A percentile compares a stretch with the other conserved stretches of the same genome.
Conservation (phyloP, 208 protist species). For the Plasmodiophora brassicae region DNA sequence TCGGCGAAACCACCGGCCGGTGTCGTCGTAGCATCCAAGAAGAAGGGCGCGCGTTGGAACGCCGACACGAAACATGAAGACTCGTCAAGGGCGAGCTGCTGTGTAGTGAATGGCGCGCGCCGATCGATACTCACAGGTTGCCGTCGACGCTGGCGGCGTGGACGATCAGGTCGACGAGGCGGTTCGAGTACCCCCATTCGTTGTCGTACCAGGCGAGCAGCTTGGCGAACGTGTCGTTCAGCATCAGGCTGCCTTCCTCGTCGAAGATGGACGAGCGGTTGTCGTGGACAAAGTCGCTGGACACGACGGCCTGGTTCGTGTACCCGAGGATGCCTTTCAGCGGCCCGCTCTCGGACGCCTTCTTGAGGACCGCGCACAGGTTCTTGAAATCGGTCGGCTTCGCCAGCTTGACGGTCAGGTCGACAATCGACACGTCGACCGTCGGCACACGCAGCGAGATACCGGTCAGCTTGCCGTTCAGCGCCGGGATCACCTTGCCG, state of each 20-base stretch:
- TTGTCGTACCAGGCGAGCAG: constrained; percentile 99
- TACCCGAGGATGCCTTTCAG: constrained; percentile 91
- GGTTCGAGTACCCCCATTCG: constrained; percentile 96
- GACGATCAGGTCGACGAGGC: constrained; percentile 90
- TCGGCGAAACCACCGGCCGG: too few relatives aligned
- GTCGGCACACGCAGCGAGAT: constrained; percentile 98
- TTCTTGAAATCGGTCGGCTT: constrained; percentile 86
- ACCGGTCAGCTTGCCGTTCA: constrained; percentile 79
- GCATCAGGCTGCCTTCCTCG: constrained; percentile 84
- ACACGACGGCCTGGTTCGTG: constrained; percentile 97
- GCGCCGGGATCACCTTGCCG: constrained; percentile 80
- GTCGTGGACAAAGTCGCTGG: constrained; percentile 92
- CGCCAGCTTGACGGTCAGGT: constrained; percentile 86
- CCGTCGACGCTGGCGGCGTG: background rate
- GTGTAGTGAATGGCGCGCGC: too few relatives aligned
- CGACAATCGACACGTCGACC: constrained; percentile 95
- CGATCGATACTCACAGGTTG: too few relatives aligned
- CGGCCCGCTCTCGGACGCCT: constrained; percentile 73
- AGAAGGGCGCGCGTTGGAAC: too few relatives aligned
- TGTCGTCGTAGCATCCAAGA: too few relatives aligned
- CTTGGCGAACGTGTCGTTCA: constrained; percentile 97
- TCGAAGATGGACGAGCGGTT: constrained; percentile 94
- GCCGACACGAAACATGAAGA: too few relatives aligned
- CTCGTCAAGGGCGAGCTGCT: too few relatives aligned
- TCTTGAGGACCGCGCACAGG: constrained; percentile 62